phyloP scores from a whole-genome alignment of 495 filamentous ascomycete genomes.

The Penicillium steckii region DNA sequence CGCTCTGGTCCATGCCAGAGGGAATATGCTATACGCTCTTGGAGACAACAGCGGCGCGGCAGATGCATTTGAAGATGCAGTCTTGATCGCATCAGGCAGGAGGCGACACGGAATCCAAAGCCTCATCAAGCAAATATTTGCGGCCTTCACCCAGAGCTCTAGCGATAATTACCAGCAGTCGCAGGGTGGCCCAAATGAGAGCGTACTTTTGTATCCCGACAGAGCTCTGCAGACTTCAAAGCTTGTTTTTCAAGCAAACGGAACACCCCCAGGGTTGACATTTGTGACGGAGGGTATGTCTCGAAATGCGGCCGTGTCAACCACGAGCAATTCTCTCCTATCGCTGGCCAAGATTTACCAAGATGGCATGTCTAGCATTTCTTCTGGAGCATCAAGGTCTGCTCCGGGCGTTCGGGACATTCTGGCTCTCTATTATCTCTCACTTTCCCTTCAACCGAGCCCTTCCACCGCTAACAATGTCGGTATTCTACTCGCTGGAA shows the following conservation, averaged over 20 bases:
- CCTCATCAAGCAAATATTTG: conserved; percentile 78
- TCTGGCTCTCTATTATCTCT: conserved; percentile 92
- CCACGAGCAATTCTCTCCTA: conserved; percentile 92
- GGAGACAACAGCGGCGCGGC: conserved; percentile 83
- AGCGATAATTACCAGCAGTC: conserved; percentile 26
- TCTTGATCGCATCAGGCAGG: conserved; percentile 80
- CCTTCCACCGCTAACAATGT: conserved; percentile 99
- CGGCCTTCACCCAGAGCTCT: conserved; percentile 56
- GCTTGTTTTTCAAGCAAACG: conserved; percentile 75
- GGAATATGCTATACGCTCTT: conserved; percentile 94
- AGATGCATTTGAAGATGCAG: conserved; percentile 90
- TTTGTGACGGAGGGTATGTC: conserved; percentile 71
- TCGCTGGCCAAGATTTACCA: conserved; percentile 98
- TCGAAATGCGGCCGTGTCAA: conserved; percentile 80
- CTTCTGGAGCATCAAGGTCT: conserved; percentile 55
- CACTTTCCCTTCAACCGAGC: conserved; percentile 90
- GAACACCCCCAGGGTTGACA: conserved; percentile 80
- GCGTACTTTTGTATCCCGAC: conserved; percentile 80
- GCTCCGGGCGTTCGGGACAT: conserved; percentile 88
- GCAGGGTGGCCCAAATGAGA: conserved; percentile 43
- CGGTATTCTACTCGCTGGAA: conserved; percentile 89
- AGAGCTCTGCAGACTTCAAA: conserved; percentile 80
- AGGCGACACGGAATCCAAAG: conserved; percentile 70
- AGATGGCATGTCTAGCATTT: conserved; percentile 87
- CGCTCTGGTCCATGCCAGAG: conserved; percentile 90